Conservation (phyloP, 805 yeast genomes). For the Candida vaughaniae region DNA sequence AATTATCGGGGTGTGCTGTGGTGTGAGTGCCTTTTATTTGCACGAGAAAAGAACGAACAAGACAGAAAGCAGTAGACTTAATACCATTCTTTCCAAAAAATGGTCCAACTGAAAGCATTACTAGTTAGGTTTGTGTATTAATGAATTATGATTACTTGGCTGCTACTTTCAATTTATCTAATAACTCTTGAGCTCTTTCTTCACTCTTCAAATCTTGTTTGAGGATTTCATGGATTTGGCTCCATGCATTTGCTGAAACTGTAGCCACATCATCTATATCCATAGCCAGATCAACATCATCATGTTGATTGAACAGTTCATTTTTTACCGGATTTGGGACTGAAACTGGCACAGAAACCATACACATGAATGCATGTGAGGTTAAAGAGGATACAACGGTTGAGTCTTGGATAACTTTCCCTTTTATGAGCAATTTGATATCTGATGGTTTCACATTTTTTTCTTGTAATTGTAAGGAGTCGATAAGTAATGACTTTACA, state of each 20-base stretch:
- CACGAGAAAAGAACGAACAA: constrained; percentile 61
- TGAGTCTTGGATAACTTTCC: constrained; percentile 60
- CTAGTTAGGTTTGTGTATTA: neutral
- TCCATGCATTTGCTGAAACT: constrained; percentile 37
- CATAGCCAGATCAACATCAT: constrained; percentile 7
- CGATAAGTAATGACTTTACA: constrained; percentile 37
- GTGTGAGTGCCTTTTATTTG: constrained; percentile 60
- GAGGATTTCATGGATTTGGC: constrained; percentile 36
- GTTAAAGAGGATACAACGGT: constrained; percentile 27
- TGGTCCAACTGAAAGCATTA: neutral
- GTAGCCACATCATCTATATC: constrained; percentile 8
- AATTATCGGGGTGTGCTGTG: constrained; percentile 59
- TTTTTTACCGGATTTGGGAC: constrained; percentile 1
- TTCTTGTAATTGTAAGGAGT: constrained; percentile 23
- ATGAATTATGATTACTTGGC: constrained; percentile 5
- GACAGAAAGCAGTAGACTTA: constrained; percentile 57
- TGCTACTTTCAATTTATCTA: constrained; percentile 14
- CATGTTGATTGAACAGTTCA: neutral
- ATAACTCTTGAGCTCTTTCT: constrained; percentile 21
- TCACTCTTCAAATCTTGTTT: constrained; percentile 27
- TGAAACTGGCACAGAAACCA: constrained; percentile 31
- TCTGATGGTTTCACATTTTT: constrained; percentile 33
- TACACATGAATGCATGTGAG: constrained; percentile 38
- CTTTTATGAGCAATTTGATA: constrained; percentile 55
- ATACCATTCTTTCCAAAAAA: constrained; percentile 41